Evolutionary conservation across 148 eudicot species (phyloP).

Genomic region (Rhododendron kiyosumense): DNA sequence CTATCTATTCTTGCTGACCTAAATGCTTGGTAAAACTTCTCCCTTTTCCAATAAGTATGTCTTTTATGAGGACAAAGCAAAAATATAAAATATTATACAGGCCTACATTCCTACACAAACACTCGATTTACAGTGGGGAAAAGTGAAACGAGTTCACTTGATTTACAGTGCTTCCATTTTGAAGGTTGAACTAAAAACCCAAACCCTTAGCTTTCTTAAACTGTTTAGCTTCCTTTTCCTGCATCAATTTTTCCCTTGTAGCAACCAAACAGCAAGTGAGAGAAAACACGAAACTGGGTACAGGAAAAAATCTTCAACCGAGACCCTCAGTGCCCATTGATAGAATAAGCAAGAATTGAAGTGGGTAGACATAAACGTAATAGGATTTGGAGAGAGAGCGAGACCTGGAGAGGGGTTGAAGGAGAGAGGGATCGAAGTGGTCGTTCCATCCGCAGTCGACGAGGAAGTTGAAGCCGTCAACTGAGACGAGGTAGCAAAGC

Average conservation of each 20-base stretch:
- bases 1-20: background rate
- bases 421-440: conserved; percentile 75
- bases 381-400: conserved; percentile 12
- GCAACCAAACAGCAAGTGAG: background rate
- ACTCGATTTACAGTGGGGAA: background rate
- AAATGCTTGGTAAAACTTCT: background rate
- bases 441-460: conserved; percentile 97
- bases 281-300: background rate
- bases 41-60: background rate
- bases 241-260: background rate
- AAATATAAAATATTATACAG: background rate
- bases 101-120: background rate
- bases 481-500: conserved; percentile 74
- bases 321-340: background rate
- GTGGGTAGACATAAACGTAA: background rate
- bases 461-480: conserved; percentile 88
- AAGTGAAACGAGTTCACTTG: background rate
- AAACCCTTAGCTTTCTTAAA: background rate
- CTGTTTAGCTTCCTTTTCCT: background rate
- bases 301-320: background rate
- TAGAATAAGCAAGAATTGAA: background rate
- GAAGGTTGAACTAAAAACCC: background rate
- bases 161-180: background rate
- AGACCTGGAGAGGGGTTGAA: conserved; percentile 87
- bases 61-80: background rate